Conservation (phyloP, 1,284 basidiomycete genomes). For the Peniophora sp. region DNA sequence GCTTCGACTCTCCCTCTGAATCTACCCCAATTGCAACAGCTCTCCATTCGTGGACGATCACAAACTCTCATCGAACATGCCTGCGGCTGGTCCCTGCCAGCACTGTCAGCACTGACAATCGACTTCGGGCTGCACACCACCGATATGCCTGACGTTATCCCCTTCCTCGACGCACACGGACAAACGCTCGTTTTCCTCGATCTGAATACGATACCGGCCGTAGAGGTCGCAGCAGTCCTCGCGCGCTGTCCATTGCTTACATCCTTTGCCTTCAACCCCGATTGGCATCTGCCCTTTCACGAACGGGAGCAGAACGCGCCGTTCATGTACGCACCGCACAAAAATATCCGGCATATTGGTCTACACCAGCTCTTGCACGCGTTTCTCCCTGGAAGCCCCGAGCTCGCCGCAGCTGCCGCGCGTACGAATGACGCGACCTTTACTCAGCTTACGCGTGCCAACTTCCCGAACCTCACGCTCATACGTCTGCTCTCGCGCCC, state of each 20-base stretch:
- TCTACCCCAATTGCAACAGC: conserved; percentile 48
- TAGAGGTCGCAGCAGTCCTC: conserved; percentile 50
- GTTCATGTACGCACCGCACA: conserved; percentile 46
- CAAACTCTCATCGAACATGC: conserved; percentile 63
- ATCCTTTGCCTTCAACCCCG: conserved; percentile 62
- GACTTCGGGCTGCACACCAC: conserved; percentile 35
- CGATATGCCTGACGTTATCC: conserved; percentile 50
- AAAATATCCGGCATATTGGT: conserved; percentile 51
- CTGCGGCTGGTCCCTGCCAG: conserved; percentile 53
- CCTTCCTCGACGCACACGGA: conserved; percentile 54
- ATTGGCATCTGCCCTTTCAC: conserved; percentile 45
- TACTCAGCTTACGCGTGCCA: conserved; percentile 38
- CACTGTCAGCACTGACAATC: conserved; percentile 45
- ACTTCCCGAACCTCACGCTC: conserved; percentile 53
- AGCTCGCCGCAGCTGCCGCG: conserved; percentile 35
- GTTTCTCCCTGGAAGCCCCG: conserved; percentile 24
- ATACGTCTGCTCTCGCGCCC: conserved; percentile 49
- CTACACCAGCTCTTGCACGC: conserved; percentile 62
- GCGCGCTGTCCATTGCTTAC: conserved; percentile 52
- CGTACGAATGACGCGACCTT: conserved; percentile 62
- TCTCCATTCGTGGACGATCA: conserved; percentile 50
- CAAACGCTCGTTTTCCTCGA: conserved; percentile 51
- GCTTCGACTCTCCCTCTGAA: conserved; percentile 49
- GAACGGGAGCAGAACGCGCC: conserved; percentile 20
- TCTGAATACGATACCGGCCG: conserved; percentile 44